Conservation (phyloP, 495 filamentous ascomycete genomes). For the Pseudevernia furfuracea region DNA sequence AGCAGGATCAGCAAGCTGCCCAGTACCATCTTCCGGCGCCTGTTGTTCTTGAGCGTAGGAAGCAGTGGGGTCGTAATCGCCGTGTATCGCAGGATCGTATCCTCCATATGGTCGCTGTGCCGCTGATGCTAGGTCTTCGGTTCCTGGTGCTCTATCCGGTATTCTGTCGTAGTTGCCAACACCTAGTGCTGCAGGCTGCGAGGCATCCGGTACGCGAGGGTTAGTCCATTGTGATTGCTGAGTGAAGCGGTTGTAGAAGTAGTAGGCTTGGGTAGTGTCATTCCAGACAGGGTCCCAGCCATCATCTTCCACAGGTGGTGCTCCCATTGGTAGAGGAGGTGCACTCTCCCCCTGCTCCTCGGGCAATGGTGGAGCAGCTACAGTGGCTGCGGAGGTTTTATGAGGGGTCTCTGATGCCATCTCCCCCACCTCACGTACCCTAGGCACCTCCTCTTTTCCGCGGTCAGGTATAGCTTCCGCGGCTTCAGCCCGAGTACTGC, state of each 20-base stretch:
- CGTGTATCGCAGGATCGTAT: constrained; percentile 94
- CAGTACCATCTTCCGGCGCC: constrained; percentile 17
- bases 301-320: constrained; percentile 56
- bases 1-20: constrained; percentile 33
- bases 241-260: constrained; percentile 86
- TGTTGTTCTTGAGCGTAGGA: constrained; percentile 68
- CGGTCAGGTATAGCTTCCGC: constrained; percentile 11
- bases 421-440: constrained; percentile 11
- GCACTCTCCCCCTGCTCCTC: constrained; percentile 37
- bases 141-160: constrained; percentile 30
- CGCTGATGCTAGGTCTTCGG: constrained; percentile 23
- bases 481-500: constrained; percentile 8
- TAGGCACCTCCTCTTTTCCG: constrained; percentile 12
- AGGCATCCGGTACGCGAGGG: constrained; percentile 58
- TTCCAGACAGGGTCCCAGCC: constrained; percentile 90
- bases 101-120: constrained; percentile 45
- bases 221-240: constrained; percentile 79
- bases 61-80: constrained; percentile 88
- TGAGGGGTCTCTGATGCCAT: neutral
- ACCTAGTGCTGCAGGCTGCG: constrained; percentile 23
- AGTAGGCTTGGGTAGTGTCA: constrained; percentile 58
- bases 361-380: constrained; percentile 43
- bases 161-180: constrained; percentile 28
- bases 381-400: neutral
- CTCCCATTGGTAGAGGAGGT: constrained; percentile 47